These are phyloP conservation scores for Zopfochytrium polystomum DNA, from an alignment of 371 early-diverging fungal species.

Conservation along the genomic window DNA sequence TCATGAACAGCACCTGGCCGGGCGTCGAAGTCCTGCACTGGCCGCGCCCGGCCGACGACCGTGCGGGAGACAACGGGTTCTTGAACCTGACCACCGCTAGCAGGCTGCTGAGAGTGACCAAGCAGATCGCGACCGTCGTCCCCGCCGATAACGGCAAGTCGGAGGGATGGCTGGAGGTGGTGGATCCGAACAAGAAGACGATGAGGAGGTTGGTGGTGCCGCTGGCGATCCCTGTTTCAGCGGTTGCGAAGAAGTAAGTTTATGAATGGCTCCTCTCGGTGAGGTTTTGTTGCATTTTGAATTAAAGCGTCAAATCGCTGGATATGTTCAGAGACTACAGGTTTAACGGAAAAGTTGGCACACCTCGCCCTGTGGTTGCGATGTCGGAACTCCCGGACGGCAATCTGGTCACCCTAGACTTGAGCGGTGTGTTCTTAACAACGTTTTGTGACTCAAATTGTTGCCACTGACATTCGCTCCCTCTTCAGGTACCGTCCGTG, in stretches of 20 bases:
- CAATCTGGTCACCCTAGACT: constrained; percentile 62
- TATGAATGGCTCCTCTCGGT: not conserved
- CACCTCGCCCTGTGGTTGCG: constrained; percentile 1
- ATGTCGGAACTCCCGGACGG: constrained; percentile 63
- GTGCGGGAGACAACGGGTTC: constrained; percentile 42
- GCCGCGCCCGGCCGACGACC: constrained; percentile 9
- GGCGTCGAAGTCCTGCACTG: constrained; percentile 3
- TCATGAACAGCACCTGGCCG: not conserved
- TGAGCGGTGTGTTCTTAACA: constrained; percentile 30
- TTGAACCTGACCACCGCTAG: constrained; percentile 51
- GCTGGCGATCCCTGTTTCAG: constrained; percentile 49
- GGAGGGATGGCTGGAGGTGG: constrained; percentile 61
- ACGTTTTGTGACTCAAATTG: too few relatives aligned
- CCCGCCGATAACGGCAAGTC: constrained; percentile 57
- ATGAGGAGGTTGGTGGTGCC: constrained; percentile 65
- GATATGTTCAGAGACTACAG: not conserved
- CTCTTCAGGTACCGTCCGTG: constrained; percentile 57
- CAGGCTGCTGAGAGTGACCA: constrained; percentile 47
- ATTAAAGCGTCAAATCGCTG: not conserved
- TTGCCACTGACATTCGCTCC: too few relatives aligned
- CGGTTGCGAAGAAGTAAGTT: constrained; percentile 20
- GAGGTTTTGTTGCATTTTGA: constrained; percentile 1
- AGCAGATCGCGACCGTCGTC: constrained; percentile 52
- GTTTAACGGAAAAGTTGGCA: not conserved
- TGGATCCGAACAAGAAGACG: constrained; percentile 54